Evolutionary conservation across 2,329 filamentous ascomycete species (phyloP), one percentile per base, ranked within the genome.

Genomic region (Scorias spongiosa): DNA sequence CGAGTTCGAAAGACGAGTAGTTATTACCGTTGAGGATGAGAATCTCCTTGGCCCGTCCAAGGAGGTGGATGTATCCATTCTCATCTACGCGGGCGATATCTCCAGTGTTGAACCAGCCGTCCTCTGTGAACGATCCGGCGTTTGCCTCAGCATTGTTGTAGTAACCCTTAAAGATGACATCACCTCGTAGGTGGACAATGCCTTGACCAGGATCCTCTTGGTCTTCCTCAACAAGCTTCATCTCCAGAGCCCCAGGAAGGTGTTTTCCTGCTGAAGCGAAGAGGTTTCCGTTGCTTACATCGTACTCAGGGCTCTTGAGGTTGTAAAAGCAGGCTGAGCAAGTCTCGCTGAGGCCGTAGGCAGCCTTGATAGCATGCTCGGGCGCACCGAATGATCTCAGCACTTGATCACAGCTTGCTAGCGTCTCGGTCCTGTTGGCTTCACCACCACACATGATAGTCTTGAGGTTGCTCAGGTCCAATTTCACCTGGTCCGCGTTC

Each of bases 401-500:
- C 4, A 51, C 41, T 18, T 40, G 28, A 43, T 51, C 47, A 10
- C 42, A 36, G 15, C 43, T 42, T 12, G 44, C 42, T n/a, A 52
- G 29, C 8, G 52, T 51, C 41, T 43, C 44, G 14, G 45, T 48
- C 30, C 43, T 37, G 51, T 69, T 73, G 0, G 66, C 58, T 50
- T 74, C 70, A 2, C 68, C 70, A 1, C 69, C 70, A 17, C 66
- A 68, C 14, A 60, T 55, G 2, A 71, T 46, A 9, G 48, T 45
- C 1, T 38, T 41, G 5, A 69, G 48, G 28, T 48, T 50, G 3
- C 49, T 53, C 5, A 67, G 48, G 40, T 66, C 58, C 5, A 46
- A 40, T 48, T 39, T 36, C 34, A 11, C 34, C 8, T 40, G 28
- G 36, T 42, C 18, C 39, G 45, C 20, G 10, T 45, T 26, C 9